phyloP scores from a whole-genome alignment of 1,284 basidiomycete genomes.

The Coriolopsis trogii region DNA sequence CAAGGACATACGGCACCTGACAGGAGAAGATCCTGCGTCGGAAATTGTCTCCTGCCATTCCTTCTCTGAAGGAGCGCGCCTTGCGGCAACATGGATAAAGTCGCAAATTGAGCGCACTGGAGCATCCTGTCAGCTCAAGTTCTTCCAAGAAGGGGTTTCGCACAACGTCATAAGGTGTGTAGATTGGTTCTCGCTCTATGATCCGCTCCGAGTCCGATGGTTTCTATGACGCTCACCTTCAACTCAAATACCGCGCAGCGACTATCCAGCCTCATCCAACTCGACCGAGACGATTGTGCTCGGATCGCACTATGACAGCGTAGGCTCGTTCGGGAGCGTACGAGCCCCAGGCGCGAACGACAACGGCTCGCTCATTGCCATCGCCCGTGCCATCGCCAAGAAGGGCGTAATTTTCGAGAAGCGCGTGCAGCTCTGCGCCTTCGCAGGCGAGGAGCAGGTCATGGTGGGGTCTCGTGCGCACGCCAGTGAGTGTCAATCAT shows the following conservation, averaged over 20 bases:
- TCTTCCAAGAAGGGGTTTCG: conserved; percentile 74
- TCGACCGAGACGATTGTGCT: conserved; percentile 68
- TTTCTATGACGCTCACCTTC: not conserved
- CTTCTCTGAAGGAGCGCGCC: conserved; percentile 67
- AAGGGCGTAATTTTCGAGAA: conserved; percentile 63
- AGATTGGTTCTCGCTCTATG: too few species aligned
- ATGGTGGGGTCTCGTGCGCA: not conserved
- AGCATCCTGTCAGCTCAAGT: conserved; percentile 66
- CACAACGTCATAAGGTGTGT: conserved; percentile 83
- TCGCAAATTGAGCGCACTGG: conserved; percentile 71
- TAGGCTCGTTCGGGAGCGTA: conserved; percentile 80
- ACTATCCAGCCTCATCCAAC: conserved; percentile 51
- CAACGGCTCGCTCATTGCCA: conserved; percentile 77
- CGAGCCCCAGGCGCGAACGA: conserved; percentile 82
- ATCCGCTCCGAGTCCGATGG: not conserved
- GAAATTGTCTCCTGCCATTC: conserved; percentile 77
- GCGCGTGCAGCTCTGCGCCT: conserved; percentile 72
- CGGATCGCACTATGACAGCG: conserved; percentile 84
- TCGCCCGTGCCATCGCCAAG: conserved; percentile 70
- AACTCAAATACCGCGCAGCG: conserved; percentile 41
- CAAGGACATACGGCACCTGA: conserved; percentile 76
- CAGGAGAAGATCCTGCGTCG: conserved; percentile 73
- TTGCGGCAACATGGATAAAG: conserved; percentile 80
- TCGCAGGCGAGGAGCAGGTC: conserved; percentile 71
- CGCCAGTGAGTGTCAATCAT: not conserved